Conservation (phyloP, 352 stramenopile genomes). For the Pythium aphanidermatum region DNA sequence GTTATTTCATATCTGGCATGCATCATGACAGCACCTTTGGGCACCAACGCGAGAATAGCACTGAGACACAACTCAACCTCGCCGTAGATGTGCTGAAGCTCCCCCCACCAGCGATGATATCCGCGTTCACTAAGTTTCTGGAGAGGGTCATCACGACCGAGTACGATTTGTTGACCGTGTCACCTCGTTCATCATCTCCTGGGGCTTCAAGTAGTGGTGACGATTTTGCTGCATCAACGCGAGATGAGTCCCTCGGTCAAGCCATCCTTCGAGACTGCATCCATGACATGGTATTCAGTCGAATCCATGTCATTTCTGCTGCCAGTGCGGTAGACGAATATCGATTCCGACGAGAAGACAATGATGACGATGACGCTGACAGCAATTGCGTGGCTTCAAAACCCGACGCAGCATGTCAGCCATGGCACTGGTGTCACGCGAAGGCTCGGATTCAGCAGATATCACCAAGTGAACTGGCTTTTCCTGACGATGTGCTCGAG, state of each 20-base stretch:
- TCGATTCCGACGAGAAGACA: constrained; percentile 2
- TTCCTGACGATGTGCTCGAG: constrained; percentile 13
- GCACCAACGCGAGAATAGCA: not conserved
- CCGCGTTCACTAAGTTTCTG: constrained; percentile 19
- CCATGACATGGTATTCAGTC: constrained; percentile 18
- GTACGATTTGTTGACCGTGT: constrained; percentile 10
- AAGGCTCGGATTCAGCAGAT: constrained; percentile 19
- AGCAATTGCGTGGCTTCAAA: not conserved
- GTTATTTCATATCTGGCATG: constrained; percentile 4
- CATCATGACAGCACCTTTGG: not conserved
- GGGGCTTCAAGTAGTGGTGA: not conserved
- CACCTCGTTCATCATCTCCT: not conserved
- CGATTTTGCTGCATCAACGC: no score
- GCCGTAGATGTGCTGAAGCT: constrained; percentile 11
- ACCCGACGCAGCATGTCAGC: not conserved
- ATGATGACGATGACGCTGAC: not conserved
- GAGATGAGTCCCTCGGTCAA: constrained; percentile 7
- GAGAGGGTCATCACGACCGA: constrained; percentile 14
- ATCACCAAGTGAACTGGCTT: constrained; percentile 11
- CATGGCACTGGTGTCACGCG: constrained; percentile 24
- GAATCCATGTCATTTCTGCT: constrained; percentile 6
- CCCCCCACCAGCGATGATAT: constrained; percentile 14
- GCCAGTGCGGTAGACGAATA: constrained; percentile 14
- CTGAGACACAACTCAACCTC: not conserved
- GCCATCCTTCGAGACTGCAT: constrained; percentile 14